Percentiles rank a stretch among this genome's conserved stretches.
Conservation (phyloP, 78 protist species). For the Cyanophora paradoxa region DNA sequence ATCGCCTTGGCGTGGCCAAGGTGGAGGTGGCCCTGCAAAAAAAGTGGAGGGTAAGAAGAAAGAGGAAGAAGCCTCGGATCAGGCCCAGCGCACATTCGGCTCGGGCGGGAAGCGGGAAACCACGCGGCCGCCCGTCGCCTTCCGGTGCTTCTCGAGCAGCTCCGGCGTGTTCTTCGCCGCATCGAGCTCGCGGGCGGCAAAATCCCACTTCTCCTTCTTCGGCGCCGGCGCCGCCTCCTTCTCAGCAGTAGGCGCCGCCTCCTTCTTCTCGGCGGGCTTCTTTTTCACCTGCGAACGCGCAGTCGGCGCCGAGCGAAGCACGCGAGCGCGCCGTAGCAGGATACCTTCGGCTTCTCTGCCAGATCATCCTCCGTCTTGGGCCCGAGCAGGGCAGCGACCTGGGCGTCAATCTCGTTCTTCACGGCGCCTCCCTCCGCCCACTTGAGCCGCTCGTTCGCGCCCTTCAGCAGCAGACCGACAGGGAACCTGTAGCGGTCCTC, state of each 20-base stretch:
- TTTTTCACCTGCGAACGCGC: neutral
- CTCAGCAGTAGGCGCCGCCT: too few relatives aligned
- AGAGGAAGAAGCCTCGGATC: neutral
- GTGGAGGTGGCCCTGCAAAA: constrained; percentile 88
- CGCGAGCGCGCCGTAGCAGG: neutral
- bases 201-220: neutral
- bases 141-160: constrained; percentile 15
- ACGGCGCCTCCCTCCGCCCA: constrained; percentile 3
- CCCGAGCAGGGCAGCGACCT: constrained; percentile 10
- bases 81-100: constrained; percentile 73
- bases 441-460: neutral
- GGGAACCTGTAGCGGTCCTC: neutral
- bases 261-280: constrained; percentile 13
- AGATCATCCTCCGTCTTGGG: constrained; percentile 18
- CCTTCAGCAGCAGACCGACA: neutral
- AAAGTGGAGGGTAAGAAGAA: neutral
- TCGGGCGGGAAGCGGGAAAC: constrained; percentile 98
- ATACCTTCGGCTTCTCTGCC: neutral
- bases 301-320: neutral
- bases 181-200: neutral
- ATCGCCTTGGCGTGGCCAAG: constrained; percentile 99
- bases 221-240: constrained; percentile 5
- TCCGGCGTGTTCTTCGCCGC: constrained; percentile 10
- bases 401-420: neutral
- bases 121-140: constrained; percentile 70